Evolutionary conservation across 176 grass and related monocot genomes (phyloP), one percentile per base, ranked within the genome.

Genomic region (Pontederia paniculata): DNA sequence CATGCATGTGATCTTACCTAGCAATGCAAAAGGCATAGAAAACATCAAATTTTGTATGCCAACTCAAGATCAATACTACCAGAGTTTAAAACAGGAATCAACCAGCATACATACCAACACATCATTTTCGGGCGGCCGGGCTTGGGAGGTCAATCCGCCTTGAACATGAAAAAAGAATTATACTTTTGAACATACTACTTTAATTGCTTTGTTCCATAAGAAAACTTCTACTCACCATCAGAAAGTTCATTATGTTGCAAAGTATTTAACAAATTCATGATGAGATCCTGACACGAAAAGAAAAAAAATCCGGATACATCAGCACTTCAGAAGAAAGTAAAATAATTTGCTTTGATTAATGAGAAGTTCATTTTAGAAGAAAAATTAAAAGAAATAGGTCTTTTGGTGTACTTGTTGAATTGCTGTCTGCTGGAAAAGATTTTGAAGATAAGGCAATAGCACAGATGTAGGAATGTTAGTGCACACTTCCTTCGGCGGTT

Each of bases 391-490:
- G n/a, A 62, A 44, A 8, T 66, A 66, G 71, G 46, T 19, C 49
- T 48, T 18, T 50, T 45, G 52, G 50, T 49, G 55, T 77, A 98
- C 93, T 81, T 88, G 93, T 76, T 98, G 93, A 84, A 91, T 84
- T 44, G 76, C 77, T 69, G 93, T 86, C 55, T 98, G 87, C 64
- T 98, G 80, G 42, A 98, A 79, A 81, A 98, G 93, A 73, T 93
- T 98, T 72, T 88, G 78, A 73, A 98, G 93, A 69, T 91, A 83
- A 52, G 93, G 93, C 80, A 91, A 73, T 21, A 98, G 57, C 79
- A 89, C 58, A 17, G 86, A 82, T 31, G 93, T 76, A 69, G 87
- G 82, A 56, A 88, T 71, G 72, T 77, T 80, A 74, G 73, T 98
- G 69, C 51, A 62, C 23, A 91, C 44, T 66, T 91, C 93, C 80